Base-by-base conservation (phyloP, 192 early-diverging fungal genomes). In the Gaertneriomyces semiglobifer region DNA sequence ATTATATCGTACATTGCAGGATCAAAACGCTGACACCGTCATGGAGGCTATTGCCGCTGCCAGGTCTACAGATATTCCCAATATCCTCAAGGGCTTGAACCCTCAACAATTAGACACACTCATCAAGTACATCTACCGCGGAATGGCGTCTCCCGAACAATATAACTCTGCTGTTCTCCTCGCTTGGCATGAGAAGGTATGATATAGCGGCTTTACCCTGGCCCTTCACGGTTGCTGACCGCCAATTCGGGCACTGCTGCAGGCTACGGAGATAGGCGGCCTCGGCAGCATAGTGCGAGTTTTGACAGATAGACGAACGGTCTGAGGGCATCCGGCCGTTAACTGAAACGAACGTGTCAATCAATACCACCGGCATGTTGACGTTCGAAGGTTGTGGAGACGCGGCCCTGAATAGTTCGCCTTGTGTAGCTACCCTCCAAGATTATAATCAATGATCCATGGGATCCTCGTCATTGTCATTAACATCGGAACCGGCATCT, bases 181-280 rank as follows among this genome's bases (percentile, higher is more conserved):
- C 62, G 79, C 81, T 63, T 98, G 94, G 94, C 96, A 98, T 66
- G 94, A 98, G 65, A 93, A 95, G 79, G 90, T 95, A 71, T 6
- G 53, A 44, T 11, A 58, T 12, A 4, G 46, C 1, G 19, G 43
- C 4, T 33, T 19, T 62, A 7, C 14, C 51, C 25, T 6, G 38
- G 10, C 11, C 39, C 12, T 10, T 25, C 16, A 18, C 11, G 44
- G 10, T 8, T 38, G 8, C 48, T 41, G 41, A 10, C n/a, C 0
- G 12, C 63, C 63, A 39, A 10, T 14, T 60, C 46, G 16, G 11
- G 1, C 4, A 60, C 20, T 20, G 33, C 50, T 43, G 45, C 73
- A 92, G 89, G 76, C 88, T n/a, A 86, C 87, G 20, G 92, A 96
- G 75, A 85, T 88, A 53, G 90, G 87, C 50, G 95, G 95, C 19